Evolutionary conservation across 805 yeast species (phyloP), one percentile per base, ranked within the genome.

Genomic region (Metschnikowia continentalis): DNA sequence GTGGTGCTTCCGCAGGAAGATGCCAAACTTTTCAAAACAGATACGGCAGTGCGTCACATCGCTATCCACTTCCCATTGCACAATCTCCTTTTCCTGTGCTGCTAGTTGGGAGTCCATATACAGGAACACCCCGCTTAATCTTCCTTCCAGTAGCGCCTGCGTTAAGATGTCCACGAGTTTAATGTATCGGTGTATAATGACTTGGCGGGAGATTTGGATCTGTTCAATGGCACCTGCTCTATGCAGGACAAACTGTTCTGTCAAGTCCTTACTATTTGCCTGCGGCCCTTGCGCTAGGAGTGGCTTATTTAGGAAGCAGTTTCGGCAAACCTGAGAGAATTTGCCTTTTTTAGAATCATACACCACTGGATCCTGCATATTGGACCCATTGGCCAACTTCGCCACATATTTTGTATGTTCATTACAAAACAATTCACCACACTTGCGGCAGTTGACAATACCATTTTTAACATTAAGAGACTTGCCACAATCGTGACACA

Each of bases 1-100:
- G 65, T 92, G 99, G 64, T 94, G 98, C 56, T 86, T 88, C 46
- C 97, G 71, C 22, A 79, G 58, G 0, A 81, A 63, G 41, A 86
- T 68, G 10, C 77, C 72, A 64, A 90, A 94, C 32, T 62, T 60
- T 11, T 74, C 71, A 13, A 71, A 65, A 60, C 99, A 92, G 6
- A 87, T 70, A 6, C 77, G 72, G 63, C 99, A 92, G 49, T 72
- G 68, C 0, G 70, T 58, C 0, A 77, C 76, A 3, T 60, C 77
- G 10, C 52, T 41, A 52, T 70, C 74, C 42, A 53, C 53, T 52
- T 80, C 81, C 98, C 98, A 92, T 13, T 76, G 49, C 61, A 63
- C 57, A 68, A 67, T 52, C 50, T 61, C 63, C 58, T 58, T 62
- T 60, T 66, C 15, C 17, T 26, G 42, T 3, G 30, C 23, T 3